Evolutionary conservation across 23 red algal genomes (phyloP), one percentile per base, ranked within the genome.

Genomic region (Gracilaria domingensis): DNA sequence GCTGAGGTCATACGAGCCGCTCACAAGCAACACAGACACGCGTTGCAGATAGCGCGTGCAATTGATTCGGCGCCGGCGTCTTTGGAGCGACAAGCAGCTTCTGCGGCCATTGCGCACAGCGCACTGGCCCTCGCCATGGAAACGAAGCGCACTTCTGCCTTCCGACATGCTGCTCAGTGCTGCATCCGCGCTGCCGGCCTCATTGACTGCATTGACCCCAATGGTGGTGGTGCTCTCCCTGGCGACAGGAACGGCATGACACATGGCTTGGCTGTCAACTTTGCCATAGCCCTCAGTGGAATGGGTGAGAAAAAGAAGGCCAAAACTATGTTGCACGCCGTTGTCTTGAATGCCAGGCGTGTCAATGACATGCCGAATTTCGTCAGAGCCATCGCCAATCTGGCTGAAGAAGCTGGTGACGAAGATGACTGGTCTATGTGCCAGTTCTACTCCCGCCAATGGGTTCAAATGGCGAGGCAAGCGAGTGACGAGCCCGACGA

Each of bases 351-450:
- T n/a, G 86, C 86, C 14, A 90, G 24, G 21, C 48, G 55, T 2
- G 51, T 65, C 48, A 81, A 80, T 24, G 86, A 90, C 44, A 32
- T 39, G 55, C 44, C 37, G n/a, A 90, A 90, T 32, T 67, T 90
- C 21, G 26, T 90, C 12, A 66, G 86, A n/a, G 86, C 86, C 14
- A 20, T 90, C 8, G 48, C 86, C 0, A 90, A 90, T 90, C 54
- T 90, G 3, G 86, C 73, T 28, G 86, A 90, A 71, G 86, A 90
- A 66, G 86, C 86, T 6, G 56, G 86, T 35, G 86, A 90, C n/a
- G 75, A 90, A 12, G 56, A 90, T 7, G 86, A 90, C 0, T 90
- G 86, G 86, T 25, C 56, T 34, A 65, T 79, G 35, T 80, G 70
- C 20, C 45, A 80, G 57, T 66, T 56, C 30, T 90, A 90, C 66